Evolutionary conservation across 805 yeast genomes (phyloP), one percentile per base, ranked within the genome.

Genomic region (Babjeviella inositovora): DNA sequence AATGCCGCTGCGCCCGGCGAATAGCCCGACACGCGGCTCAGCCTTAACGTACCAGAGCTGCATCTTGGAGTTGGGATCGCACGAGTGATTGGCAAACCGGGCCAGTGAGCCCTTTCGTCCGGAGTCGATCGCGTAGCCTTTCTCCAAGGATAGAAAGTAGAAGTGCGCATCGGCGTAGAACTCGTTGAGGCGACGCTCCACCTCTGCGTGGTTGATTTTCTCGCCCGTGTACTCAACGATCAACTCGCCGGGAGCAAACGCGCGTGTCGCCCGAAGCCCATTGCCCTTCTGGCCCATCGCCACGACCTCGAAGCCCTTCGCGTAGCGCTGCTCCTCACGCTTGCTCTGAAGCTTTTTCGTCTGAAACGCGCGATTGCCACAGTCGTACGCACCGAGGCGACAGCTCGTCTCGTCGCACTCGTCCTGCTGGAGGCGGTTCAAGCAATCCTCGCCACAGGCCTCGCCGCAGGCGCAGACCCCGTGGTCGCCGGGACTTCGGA

Each of bases 221-320:
- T 62, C 69, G 8, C 70, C 70, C 2, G 61, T 50, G 31, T 60
- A 62, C 31, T 62, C 69, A 14, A 56, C 37, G 14, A 62, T 47
- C n/a, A 62, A 38, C 20, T 45, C 47, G 5, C 48, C 51, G 9
- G 57, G 47, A 4, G 38, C 31, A 21, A 52, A 57, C 1, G 35
- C 30, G 15, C 57, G 35, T 3, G 42, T 35, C 3, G 67, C 51
- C 10, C 54, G 30, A 8, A 62, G 37, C 1, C 68, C 69, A 25
- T 38, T 42, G 4, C 67, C 67, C 28, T 54, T 56, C 14, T 35
- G 33, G 10, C 47, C 48, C 1, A 62, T 51, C 22, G 34, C 28
- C 4, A 50, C 32, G n/a, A 53, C 47, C 24, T 48, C 43, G 18
- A 23, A 34, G 5, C 40, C 43, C 9, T 28, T 25, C 5, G 30